Percentiles rank a stretch among this genome's conserved stretches.
phyloP scores from a whole-genome alignment of 768 basidiomycete genomes.

The Suillus tomentosus region DNA sequence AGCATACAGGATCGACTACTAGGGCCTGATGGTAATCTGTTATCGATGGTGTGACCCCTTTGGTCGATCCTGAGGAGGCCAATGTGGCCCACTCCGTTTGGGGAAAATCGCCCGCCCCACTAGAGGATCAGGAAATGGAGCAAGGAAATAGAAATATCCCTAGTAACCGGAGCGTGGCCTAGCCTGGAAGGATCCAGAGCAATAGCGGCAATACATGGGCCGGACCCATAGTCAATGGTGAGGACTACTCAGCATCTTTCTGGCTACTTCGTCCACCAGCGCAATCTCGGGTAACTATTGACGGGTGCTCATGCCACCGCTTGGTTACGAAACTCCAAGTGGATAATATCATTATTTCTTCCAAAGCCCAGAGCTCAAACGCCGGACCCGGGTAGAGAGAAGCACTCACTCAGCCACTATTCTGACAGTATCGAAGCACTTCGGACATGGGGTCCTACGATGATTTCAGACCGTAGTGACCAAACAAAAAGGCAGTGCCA shows the following conservation, averaged over 20 bases:
- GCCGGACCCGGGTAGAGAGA: neutral
- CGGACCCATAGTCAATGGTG: neutral
- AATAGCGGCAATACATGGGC: neutral
- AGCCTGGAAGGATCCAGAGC: neutral
- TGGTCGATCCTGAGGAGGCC: neutral
- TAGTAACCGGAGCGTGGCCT: neutral
- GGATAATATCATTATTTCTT: neutral
- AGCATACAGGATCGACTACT: neutral
- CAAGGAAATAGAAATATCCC: neutral
- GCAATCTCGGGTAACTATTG: neutral
- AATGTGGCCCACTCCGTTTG: neutral
- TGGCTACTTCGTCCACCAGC: no score
- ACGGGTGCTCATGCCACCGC: neutral
- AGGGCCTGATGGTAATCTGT: no score
- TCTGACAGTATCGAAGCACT: neutral
- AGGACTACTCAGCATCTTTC: no score
- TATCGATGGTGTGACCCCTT: neutral
- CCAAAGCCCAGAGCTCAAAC: neutral
- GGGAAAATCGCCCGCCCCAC: neutral
- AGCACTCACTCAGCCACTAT: no score
- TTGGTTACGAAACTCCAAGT: neutral
- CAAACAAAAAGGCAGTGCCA: neutral
- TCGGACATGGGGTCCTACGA: neutral
- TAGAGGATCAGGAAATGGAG: neutral
- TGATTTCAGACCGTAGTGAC: neutral